Evolutionary conservation across 2,329 filamentous ascomycete species (phyloP), one percentile per base, ranked within the genome.

Genomic region (Didymella sp.): DNA sequence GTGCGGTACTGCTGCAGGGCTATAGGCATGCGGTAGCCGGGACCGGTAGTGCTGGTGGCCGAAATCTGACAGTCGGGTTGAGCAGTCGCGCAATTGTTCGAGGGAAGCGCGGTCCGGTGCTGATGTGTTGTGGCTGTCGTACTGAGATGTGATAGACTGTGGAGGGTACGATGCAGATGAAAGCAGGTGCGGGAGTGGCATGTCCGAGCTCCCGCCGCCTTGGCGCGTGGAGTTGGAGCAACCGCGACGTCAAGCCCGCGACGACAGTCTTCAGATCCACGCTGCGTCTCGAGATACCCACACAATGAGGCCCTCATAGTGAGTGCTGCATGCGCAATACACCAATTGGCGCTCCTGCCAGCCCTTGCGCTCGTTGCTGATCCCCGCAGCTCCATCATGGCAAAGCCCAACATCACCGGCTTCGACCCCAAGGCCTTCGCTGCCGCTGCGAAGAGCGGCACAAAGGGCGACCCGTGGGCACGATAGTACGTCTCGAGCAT

Each of bases 391-490:
- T 62, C 77, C 69, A 73, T 67, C 71, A 85, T 86, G 83, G 77
- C 82, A 67, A 74, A 78, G 62, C 77, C 54, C 74, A 92, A 91
- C 84, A 86, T 96, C 79, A 97, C 94, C 71, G 94, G 94, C 80
- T 98, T 98, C 84, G 89, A 95, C 81, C 84, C 92, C 72, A 87
- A 86, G 76, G 89, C 91, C 78, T 88, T 93, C 79, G 90, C 87
- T 75, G 86, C 85, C 62, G 84, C 92, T 42, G 82, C 90, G 68
- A 86, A 86, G 63, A 84, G 80, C 66, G 67, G 67, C 53, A 80
- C 81, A 59, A 83, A 82, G 63, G 81, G 80, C 68, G 86, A 88
- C 72, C 86, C 86, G 59, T 89, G 86, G 86, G 81, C 78, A 71
- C 78, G 85, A 81, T 76, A 82, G 86, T 88, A 81, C 68, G 83